A percentile compares a stretch with the other conserved stretches of the same genome.
Conservation (phyloP, 495 filamentous ascomycete species). For the Hypoxylon rickii region DNA sequence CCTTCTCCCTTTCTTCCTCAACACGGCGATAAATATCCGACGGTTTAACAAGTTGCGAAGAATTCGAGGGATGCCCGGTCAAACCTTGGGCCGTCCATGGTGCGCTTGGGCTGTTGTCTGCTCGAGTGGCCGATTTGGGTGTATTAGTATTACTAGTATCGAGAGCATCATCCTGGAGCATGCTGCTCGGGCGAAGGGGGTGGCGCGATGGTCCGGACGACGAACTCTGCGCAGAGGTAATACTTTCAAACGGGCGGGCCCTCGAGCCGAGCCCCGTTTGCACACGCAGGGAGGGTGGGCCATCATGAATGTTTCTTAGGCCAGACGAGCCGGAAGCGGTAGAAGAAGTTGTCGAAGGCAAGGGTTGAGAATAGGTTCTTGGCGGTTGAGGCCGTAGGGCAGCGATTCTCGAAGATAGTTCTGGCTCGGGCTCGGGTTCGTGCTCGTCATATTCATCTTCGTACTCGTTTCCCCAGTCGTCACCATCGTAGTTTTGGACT, state of each 20-base stretch:
- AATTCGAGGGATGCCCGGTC: slow-evolving; percentile 43
- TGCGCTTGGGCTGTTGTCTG: slow-evolving; percentile 34
- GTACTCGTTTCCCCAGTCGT: slow-evolving; percentile 89
- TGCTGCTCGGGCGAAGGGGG: slow-evolving; percentile 65
- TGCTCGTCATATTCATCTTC: slow-evolving; percentile 73
- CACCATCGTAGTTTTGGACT: slow-evolving; percentile 84
- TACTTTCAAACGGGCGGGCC: neutral
- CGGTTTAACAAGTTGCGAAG: slow-evolving; percentile 70
- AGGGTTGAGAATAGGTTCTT: slow-evolving; percentile 32
- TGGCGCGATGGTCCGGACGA: slow-evolving; percentile 44
- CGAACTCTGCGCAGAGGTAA: slow-evolving; percentile 24
- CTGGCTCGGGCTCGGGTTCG: slow-evolving; percentile 50
- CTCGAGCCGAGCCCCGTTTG: slow-evolving; percentile 19
- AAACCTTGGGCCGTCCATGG: slow-evolving; percentile 39
- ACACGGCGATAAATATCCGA: slow-evolving; percentile 79
- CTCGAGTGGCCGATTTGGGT: slow-evolving; percentile 24
- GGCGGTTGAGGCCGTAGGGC: slow-evolving; percentile 26
- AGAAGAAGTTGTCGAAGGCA: slow-evolving; percentile 4
- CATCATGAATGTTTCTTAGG: slow-evolving; percentile 12
- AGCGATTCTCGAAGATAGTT: slow-evolving; percentile 33
- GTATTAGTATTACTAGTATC: slow-evolving; percentile 25
- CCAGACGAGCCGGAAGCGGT: slow-evolving; percentile 5
- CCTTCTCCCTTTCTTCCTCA: slow-evolving; percentile 66
- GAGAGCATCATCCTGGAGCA: slow-evolving; percentile 51
- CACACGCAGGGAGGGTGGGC: slow-evolving; percentile 28